Conservation (phyloP, 2,329 filamentous ascomycete genomes). For the Alternaria sp. region DNA sequence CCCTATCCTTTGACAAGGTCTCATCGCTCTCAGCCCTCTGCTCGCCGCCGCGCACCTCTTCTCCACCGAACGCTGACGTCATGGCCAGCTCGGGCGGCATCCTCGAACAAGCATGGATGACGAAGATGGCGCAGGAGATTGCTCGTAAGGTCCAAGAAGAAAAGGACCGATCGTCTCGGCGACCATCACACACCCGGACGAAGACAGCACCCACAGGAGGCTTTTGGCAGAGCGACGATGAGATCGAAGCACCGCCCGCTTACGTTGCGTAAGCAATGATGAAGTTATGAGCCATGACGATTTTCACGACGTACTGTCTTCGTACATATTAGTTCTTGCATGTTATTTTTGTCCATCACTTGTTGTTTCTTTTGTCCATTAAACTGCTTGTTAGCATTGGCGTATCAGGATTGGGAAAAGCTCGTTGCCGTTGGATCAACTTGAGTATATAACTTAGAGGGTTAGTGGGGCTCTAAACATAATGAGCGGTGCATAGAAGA, state of each 20-base stretch:
- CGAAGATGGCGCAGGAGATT: slow-evolving; percentile 93
- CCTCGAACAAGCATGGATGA: slow-evolving; percentile 83
- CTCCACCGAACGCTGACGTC: slow-evolving; percentile 32
- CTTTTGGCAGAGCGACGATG: slow-evolving; percentile 35
- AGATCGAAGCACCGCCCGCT: slow-evolving; percentile 42
- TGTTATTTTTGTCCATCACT: slow-evolving; percentile 1
- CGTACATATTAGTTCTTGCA: neutral
- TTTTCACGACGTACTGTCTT: slow-evolving; percentile 5
- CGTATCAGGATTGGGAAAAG: slow-evolving; percentile 7
- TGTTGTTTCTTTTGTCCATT: neutral
- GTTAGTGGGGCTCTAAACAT: neutral
- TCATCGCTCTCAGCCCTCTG: slow-evolving; percentile 34
- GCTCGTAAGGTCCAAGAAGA: slow-evolving; percentile 86
- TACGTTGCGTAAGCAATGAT: slow-evolving; percentile 37
- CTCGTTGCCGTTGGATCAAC: slow-evolving; percentile 6
- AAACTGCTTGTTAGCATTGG: slow-evolving; percentile 11
- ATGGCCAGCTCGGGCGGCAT: slow-evolving; percentile 57
- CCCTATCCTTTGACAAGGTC: slow-evolving; percentile 42
- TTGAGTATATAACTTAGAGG: slow-evolving; percentile 1
- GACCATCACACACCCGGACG: slow-evolving; percentile 9
- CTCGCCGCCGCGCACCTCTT: slow-evolving; percentile 30
- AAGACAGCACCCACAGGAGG: slow-evolving; percentile 18
- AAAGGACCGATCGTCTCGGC: slow-evolving; percentile 59
- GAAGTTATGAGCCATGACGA: slow-evolving; percentile 18
- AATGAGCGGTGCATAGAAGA: neutral